A percentile compares a stretch with the other conserved stretches of the same genome.
Evolutionary conservation across 129 eudicot genomes (phyloP).

Genomic region (Centaurea solstitialis): DNA sequence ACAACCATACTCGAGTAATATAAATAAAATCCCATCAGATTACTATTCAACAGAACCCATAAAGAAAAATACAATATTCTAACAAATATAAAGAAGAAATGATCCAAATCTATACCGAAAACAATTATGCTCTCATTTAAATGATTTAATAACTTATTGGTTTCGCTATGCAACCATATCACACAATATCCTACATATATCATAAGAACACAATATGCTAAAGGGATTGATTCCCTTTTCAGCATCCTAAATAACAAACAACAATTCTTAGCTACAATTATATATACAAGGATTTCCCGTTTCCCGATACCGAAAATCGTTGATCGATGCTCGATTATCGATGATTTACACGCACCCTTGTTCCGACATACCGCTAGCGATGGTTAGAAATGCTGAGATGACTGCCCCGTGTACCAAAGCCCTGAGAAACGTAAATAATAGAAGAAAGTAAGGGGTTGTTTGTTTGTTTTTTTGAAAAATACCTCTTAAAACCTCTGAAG

Average conservation of each 20-base stretch:
- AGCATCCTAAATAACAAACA: constrained; percentile 20
- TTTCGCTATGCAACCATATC: constrained; percentile 18
- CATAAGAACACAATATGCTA: constrained; percentile 13
- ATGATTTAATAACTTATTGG: constrained; percentile 23
- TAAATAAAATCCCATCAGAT: neutral
- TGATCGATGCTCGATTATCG: neutral
- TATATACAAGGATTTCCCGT: constrained; percentile 10
- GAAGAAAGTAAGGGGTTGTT: neutral
- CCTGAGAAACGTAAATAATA: constrained; percentile 33
- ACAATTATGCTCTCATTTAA: neutral
- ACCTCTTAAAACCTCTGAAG: too few species aligned
- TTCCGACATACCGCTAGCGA: constrained; percentile 87
- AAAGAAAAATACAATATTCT: neutral
- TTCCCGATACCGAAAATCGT: neutral
- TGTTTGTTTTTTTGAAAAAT: too few species aligned
- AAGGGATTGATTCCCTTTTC: constrained; percentile 24
- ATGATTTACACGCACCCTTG: constrained; percentile 83
- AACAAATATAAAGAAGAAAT: neutral
- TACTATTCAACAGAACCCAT: neutral
- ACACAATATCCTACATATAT: constrained; percentile 21
- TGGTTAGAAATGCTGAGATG: constrained; percentile 77
- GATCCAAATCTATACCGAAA: neutral
- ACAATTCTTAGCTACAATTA: constrained; percentile 20
- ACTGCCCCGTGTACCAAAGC: constrained; percentile 86
- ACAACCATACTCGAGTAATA: neutral